phyloP scores from a whole-genome alignment of 495 filamentous ascomycete genomes.

The Margaritispora aquatica region DNA sequence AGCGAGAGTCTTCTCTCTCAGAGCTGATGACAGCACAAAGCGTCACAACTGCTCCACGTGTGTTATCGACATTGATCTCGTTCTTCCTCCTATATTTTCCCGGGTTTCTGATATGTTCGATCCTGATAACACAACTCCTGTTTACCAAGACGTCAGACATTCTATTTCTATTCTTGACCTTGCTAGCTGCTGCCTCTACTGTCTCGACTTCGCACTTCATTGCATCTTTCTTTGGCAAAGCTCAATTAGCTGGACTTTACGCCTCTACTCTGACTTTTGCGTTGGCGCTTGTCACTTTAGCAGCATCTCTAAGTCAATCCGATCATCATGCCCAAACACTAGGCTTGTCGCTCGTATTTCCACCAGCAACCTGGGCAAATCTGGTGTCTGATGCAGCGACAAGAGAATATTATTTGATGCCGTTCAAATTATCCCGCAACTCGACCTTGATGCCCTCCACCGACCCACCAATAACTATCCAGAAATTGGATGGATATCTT shows the following conservation, averaged over 20 bases:
- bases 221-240: slow-evolving; percentile 39
- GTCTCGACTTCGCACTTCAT: slow-evolving; percentile 35
- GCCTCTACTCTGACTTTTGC: slow-evolving; percentile 33
- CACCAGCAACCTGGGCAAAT: slow-evolving; percentile 15
- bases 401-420: slow-evolving; percentile 6
- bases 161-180: slow-evolving; percentile 34
- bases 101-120: slow-evolving; percentile 33
- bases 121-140: slow-evolving; percentile 30
- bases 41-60: slow-evolving; percentile 16
- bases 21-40: slow-evolving; percentile 21
- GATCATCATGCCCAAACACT: background rate
- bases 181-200: slow-evolving; percentile 34
- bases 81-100: slow-evolving; percentile 42
- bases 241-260: slow-evolving; percentile 40
- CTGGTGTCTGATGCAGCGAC: slow-evolving; percentile 15
- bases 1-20: slow-evolving; percentile 16
- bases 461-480: background rate
- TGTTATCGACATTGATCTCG: slow-evolving; percentile 22
- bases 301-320: background rate
- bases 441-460: background rate
- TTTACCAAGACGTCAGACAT: slow-evolving; percentile 32
- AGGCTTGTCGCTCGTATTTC: slow-evolving; percentile 14
- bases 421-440: slow-evolving; percentile 3
- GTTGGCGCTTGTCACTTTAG: slow-evolving; percentile 34
- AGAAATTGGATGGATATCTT: slow-evolving; percentile 17